These are phyloP conservation scores for Willaertia magna DNA, from an alignment of 208 protist species.

Conservation along the genomic window DNA sequence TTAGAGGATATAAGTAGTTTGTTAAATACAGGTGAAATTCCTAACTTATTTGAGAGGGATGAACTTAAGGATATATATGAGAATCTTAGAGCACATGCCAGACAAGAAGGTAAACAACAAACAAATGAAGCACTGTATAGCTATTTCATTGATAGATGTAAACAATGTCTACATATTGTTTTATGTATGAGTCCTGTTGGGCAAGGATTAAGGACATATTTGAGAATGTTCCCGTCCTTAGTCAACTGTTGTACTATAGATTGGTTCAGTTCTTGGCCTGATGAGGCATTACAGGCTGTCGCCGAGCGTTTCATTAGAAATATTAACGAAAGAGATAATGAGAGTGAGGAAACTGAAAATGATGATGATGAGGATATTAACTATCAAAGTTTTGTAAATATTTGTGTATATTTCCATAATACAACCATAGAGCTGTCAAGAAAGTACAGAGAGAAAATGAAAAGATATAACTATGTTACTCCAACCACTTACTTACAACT, in stretches of 20 bases:
- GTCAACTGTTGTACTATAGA: constrained; percentile 97
- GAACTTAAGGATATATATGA: constrained; percentile 32
- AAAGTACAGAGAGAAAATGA: constrained; percentile 69
- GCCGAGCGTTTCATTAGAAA: constrained; percentile 63
- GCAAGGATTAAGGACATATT: constrained; percentile 71
- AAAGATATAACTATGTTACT: constrained; percentile 76
- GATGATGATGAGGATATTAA: neutral
- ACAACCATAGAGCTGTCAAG: constrained; percentile 68
- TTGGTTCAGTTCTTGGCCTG: constrained; percentile 92
- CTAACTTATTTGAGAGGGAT: constrained; percentile 41
- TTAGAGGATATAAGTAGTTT: constrained; percentile 93
- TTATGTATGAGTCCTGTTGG: constrained; percentile 92
- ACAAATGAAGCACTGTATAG: constrained; percentile 61
- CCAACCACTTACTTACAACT: constrained; percentile 87
- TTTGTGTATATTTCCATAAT: constrained; percentile 83
- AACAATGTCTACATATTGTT: constrained; percentile 83
- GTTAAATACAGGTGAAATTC: constrained; percentile 79
- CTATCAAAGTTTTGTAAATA: constrained; percentile 53
- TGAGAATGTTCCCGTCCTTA: constrained; percentile 89
- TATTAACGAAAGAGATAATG: constrained; percentile 31
- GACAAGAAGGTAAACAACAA: constrained; percentile 27
- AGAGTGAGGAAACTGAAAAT: neutral
- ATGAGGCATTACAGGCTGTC: constrained; percentile 77
- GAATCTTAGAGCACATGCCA: constrained; percentile 13
- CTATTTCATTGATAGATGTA: constrained; percentile 76